Evolutionary conservation across 2,329 filamentous ascomycete genomes (phyloP), one percentile per base, ranked within the genome.

Genomic region (Fusarium penzigii): DNA sequence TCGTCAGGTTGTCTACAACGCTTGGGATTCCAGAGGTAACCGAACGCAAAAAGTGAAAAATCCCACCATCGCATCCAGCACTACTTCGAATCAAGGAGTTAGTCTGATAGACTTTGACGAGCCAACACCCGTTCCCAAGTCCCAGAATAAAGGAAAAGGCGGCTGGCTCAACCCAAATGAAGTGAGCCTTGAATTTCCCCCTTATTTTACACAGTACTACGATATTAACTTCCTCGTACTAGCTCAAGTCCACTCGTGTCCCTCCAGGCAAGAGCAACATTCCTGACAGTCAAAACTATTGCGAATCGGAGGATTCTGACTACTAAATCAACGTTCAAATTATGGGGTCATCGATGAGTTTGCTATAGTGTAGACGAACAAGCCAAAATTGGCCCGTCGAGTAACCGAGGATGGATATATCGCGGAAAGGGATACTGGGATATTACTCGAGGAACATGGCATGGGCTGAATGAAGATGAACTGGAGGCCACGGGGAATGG

Each of bases 21-120:
- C 67, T 2, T 73, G 70, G 69, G 68, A 69, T 10, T 16, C 60
- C 1, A 48, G 39, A 5, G 71, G 71, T 1, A 53, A 50, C 1
- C 58, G 49, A 6, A 52, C 70, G 29, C 43, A 44, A 3, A 49
- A 20, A 1, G 25, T 52, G 39, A 71, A 70, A 49, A 48, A 57
- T 1, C 54, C 58, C 2, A 68, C 69, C 0, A 42, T 55, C 3
- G 42, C 44, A 17, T 67, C 65, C 2, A 59, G 52, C 39, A 40
- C 51, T 1, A 48, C 45, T 2, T 59, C 56, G 1, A 53, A 43
- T 5, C n/a, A 46, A 2, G 52, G 56, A 9, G 46, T 57, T n/a
- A 56, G 56, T 17, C 29, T 61, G 2, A 42, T 52, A 14, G 61
- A 49, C 2, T 42, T 57, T 8, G 58, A 55, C 58, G 50, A 42